Base-by-base conservation (phyloP, 139 green algal genomes). In the Pseudopediastrum boryanum region DNA sequence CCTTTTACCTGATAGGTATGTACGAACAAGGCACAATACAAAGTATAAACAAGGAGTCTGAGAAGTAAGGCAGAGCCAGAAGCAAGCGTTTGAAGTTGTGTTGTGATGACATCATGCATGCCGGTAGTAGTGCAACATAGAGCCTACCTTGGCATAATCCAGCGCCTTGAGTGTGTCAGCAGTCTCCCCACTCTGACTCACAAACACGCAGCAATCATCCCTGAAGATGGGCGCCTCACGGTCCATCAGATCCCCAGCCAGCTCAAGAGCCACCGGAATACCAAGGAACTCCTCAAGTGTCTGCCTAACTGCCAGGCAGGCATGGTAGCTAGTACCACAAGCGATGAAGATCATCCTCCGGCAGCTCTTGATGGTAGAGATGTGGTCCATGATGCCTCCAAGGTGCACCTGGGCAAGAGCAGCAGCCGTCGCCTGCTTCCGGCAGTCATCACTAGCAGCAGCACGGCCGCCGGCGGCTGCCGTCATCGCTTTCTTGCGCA, bases 281-380 rank as follows among this genome's bases (percentile, higher is more conserved):
- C 69, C 78, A 39, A 58, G 64, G 50, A 83, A 61, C 41, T 76
- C 62, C 68, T 75, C 76, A 77, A 94, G 54, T 25, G 89, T 90
- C 76, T 90, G 83, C 29, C 93, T 83, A 52, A 84, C 71, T 2
- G 94, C 94, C 46, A 99, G 85, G 61, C 90, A 93, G 13, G 95
- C 93, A 81, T 99, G 83, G 89, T 92, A 99, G 44, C 83, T 94
- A 12, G 95, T 98, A 41, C 95, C 96, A 77, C 95, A 99, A 6
- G 86, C 96, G 2, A 99, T 86, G 61, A 99, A 95, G 66, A 99
- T 91, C 61, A 99, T 88, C 39, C 96, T 87, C 1, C 96, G 85
- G 62, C 67, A 73, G 23, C 78, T 59, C 29, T 54, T 68, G 58
- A 87, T 74, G 64, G 65, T 73, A 21, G 58, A 38, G 39, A 44